These are phyloP conservation scores for Articulospora tetracladia DNA, from an alignment of 495 filamentous ascomycete genomes.

Conservation along the genomic window DNA sequence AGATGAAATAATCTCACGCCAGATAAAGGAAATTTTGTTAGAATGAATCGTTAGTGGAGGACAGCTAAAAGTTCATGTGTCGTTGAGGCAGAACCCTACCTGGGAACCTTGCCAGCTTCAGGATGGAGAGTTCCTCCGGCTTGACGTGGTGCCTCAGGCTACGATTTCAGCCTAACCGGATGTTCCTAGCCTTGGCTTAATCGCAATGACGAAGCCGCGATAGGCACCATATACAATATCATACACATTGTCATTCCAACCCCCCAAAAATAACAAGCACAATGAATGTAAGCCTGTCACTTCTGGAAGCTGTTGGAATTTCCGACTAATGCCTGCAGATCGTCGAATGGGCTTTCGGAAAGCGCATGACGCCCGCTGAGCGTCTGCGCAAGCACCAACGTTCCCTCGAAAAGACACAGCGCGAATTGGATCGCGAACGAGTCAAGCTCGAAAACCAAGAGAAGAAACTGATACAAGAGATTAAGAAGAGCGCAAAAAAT, in stretches of 20 bases:
- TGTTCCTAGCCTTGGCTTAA: neutral
- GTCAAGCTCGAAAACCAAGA: conserved; percentile 96
- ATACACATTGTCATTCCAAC: neutral
- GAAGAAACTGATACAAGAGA: conserved; percentile 92
- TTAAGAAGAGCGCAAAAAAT: conserved; percentile 97
- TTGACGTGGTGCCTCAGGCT: neutral
- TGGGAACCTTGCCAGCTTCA: no score
- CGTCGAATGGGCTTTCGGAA: conserved; percentile 97
- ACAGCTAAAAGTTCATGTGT: no score
- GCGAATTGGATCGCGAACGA: conserved; percentile 90
- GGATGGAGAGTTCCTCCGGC: no score
- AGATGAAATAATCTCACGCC: no score
- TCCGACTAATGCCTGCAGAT: conserved; percentile 48
- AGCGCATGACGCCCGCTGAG: conserved; percentile 96
- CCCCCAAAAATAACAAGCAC: neutral
- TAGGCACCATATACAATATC: conserved; percentile 2
- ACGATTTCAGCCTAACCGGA: neutral
- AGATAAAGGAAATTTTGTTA: no score
- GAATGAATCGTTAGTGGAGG: no score
- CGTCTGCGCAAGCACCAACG: conserved; percentile 95
- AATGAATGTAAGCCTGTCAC: conserved; percentile 55
- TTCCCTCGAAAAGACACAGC: conserved; percentile 92
- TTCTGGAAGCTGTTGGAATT: neutral
- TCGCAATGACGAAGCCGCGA: conserved; percentile 13
- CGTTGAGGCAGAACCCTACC: no score